Base-by-base conservation (phyloP, 306 rosid species). In the Vigna mungo region DNA sequence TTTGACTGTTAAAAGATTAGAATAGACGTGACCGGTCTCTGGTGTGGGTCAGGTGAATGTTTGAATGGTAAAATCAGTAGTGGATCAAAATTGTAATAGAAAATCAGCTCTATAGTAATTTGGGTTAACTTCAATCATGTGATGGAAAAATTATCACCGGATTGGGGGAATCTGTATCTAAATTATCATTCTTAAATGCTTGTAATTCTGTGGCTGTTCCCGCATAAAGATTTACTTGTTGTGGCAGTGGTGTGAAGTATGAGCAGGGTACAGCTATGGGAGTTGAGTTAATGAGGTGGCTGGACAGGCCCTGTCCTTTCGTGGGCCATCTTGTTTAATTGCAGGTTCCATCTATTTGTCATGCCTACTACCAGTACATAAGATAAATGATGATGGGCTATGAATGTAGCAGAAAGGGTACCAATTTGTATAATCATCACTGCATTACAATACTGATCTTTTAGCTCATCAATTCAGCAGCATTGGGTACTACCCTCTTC, bases 231-330 rank as follows among this genome's bases (percentile, higher is more conserved):
- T 25, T 60, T 63, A 53, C 58, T 67, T 46, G 15, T 44, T 5
- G 39, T 12, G 4, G 39, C 52, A 48, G 79, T 36, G 76, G n/a
- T 62, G 56, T 59, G 43, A 72, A 79, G 59, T 30, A 18, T 77
- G 83, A 25, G 83, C 76, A 58, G 81, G 72, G 55, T 58, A 82
- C 86, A 82, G 90, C 85, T 67, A 78, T 46, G 0, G 16, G 51
- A 77, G 58, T 16, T 21, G 75, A 84, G 74, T 87, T 68, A 82
- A 84, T 75, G 82, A 51, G 85, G 74, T 80, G 0, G 86, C 77
- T 87, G 18, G 80, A 74, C 0, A 74, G 81, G 68, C 34, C 32
- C 48, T 72, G 76, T 83, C 83, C 14, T 54, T 21, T 51, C 32
- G 13, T 62, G 90, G 87, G 46, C 74, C 86, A 75, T 44, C 67